phyloP scores from a whole-genome alignment of 257 asterid species.

The Parsonsia alboflavescens region DNA sequence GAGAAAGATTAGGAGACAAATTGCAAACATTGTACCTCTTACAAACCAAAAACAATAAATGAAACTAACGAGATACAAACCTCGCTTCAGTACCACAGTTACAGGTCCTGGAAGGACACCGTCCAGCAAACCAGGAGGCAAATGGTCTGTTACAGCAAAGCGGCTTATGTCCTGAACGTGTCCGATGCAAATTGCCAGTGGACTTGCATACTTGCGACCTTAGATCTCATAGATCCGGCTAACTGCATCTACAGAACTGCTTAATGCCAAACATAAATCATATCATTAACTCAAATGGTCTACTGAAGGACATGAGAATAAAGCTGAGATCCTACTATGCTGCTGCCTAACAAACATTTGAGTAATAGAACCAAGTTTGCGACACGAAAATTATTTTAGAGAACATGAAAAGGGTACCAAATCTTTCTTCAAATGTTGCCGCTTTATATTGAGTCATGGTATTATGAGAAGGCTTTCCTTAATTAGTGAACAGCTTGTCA shows the following conservation, averaged over 20 bases:
- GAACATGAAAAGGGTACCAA: neutral
- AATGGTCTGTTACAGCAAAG: slow-evolving; percentile 58
- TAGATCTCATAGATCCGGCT: slow-evolving; percentile 74
- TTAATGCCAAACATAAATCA: slow-evolving; percentile 19
- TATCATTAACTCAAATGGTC: slow-evolving; percentile 6
- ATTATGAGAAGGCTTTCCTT: neutral
- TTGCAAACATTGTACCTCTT: neutral
- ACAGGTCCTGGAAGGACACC: slow-evolving; percentile 91
- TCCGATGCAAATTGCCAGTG: slow-evolving; percentile 81
- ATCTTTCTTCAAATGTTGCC: neutral
- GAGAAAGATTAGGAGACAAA: neutral
- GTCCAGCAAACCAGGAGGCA: slow-evolving; percentile 69
- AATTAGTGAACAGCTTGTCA: neutral
- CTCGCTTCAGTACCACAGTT: slow-evolving; percentile 71
- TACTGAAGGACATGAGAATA: neutral
- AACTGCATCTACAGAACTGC: slow-evolving; percentile 84
- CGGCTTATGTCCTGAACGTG: slow-evolving; percentile 66
- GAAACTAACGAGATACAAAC: slow-evolving; percentile 28
- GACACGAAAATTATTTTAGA: neutral
- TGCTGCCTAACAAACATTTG: neutral
- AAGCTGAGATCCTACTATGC: neutral
- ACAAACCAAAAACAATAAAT: neutral
- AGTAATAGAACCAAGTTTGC: neutral
- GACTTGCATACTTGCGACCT: slow-evolving; percentile 80
- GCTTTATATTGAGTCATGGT: neutral